These are phyloP conservation scores for Alnus rubra DNA, from an alignment of 306 rosid genomes.

Conservation along the genomic window DNA sequence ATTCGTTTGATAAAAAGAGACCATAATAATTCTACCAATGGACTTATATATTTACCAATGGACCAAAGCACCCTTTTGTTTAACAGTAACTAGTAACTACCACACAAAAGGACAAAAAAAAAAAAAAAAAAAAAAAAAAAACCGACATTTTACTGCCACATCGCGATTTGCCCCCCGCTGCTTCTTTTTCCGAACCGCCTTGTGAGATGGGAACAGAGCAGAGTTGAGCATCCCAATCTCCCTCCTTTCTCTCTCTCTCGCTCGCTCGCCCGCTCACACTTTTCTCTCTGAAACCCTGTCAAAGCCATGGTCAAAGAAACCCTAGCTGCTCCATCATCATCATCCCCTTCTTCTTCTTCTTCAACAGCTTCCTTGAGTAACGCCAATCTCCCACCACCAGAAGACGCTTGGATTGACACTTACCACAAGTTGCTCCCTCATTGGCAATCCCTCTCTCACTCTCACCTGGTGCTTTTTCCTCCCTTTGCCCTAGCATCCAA, in stretches of 20 bases:
- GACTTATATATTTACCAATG: neutral
- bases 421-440: slow-evolving; percentile 45
- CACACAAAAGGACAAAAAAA: too few relatives aligned
- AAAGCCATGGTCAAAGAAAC: neutral
- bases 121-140: too few relatives aligned
- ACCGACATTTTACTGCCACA: neutral
- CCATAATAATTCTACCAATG: too few relatives aligned
- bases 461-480: slow-evolving; percentile 36
- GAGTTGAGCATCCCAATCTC: slow-evolving; percentile 3
- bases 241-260: neutral
- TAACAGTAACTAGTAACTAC: neutral
- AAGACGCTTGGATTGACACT: slow-evolving; percentile 55
- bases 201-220: neutral
- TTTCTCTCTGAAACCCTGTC: neutral
- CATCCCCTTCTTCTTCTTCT: neutral
- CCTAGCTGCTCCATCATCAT: neutral
- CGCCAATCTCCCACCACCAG: slow-evolving; percentile 36
- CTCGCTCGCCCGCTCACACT: neutral
- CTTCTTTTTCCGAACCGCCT: neutral
- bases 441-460: slow-evolving; percentile 43
- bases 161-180: neutral
- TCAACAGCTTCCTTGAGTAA: slow-evolving; percentile 26
- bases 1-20: too few relatives aligned
- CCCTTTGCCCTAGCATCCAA: neutral
- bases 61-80: slow-evolving; percentile 3